Evolutionary conservation across 1,284 basidiomycete species (phyloP), one percentile per base, ranked within the genome.

Genomic region (Ustilago vetiveriae): DNA sequence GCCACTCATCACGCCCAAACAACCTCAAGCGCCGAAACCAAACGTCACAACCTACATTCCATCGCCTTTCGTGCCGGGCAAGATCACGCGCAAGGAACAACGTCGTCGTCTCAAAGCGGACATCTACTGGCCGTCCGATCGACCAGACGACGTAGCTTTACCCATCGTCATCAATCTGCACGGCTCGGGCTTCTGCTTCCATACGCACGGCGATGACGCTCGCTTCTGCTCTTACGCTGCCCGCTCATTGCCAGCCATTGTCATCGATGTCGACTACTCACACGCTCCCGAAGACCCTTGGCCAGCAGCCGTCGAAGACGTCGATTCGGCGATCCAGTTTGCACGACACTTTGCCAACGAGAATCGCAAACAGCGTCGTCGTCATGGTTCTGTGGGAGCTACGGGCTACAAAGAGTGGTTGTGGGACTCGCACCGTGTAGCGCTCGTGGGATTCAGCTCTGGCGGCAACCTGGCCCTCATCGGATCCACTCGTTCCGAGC

Each of bases 221-320:
- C 37, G 57, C 19, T 75, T 66, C 54, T 74, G 71, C 32, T 17
- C 51, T 8, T 49, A 62, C 17, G 43, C 60, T 33, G 67, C 73
- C 9, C 46, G 39, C n/a, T 22, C 52, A 4, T 27, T 75, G 1
- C 49, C 56, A 0, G 55, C 58, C 7, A 83, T 87, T 0, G 87
- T 89, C 2, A 83, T 90, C 8, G 87, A 88, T 5, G 88, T 91
- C 19, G 88, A 89, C 69, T 91, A 91, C 77, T 87, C 90, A 5
- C 85, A 91, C 8, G 89, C 88, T 0, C 90, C 90, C 0, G 90
- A 92, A 73, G 67, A 89, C 48, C 86, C 86, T 5, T 91, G 90
- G 72, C 91, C 90, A 2, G 87, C 88, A 1, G 90, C 90, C 0
- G 87, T 90, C 0, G 87, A 90, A 37, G 90, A 92, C 73, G 87